A percentile compares a stretch with the other conserved stretches of the same genome.
Conservation (phyloP, 2,329 filamentous ascomycete species). For the Xylariaceae sp. region DNA sequence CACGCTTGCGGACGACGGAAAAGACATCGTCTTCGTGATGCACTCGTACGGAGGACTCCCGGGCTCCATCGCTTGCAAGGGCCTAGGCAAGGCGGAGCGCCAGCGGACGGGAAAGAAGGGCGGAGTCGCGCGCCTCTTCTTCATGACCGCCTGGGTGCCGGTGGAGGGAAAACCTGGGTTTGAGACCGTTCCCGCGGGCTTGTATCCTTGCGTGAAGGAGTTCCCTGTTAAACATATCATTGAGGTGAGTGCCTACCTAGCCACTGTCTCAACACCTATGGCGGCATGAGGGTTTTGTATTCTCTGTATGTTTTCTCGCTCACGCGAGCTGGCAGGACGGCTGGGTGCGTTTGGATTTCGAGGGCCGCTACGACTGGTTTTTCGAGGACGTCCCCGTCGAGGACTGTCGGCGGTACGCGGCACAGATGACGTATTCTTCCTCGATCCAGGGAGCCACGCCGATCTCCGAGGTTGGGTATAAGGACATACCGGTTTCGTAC, state of each 20-base stretch:
- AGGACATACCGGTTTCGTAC: slow-evolving; percentile 44
- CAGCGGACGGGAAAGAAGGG: slow-evolving; percentile 40
- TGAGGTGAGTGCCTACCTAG: not conserved
- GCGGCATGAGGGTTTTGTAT: too few relatives aligned
- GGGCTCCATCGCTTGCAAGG: slow-evolving; percentile 37
- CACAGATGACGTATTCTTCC: slow-evolving; percentile 18
- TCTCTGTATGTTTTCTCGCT: too few relatives aligned
- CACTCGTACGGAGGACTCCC: slow-evolving; percentile 35
- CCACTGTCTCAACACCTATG: too few relatives aligned
- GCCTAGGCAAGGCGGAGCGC: slow-evolving; percentile 39
- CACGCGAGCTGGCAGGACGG: too few relatives aligned
- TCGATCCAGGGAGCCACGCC: slow-evolving; percentile 35
- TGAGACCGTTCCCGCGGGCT: too few relatives aligned
- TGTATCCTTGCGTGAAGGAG: not conserved
- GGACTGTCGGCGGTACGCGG: slow-evolving; percentile 4
- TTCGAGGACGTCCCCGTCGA: slow-evolving; percentile 25
- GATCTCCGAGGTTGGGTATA: slow-evolving; percentile 45
- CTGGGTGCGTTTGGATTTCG: slow-evolving; percentile 1
- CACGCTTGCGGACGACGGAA: slow-evolving; percentile 38
- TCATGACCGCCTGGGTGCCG: slow-evolving; percentile 34
- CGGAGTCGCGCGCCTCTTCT: slow-evolving; percentile 40
- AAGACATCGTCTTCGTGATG: slow-evolving; percentile 28
- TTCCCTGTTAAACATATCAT: slow-evolving; percentile 6
- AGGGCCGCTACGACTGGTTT: not conserved
- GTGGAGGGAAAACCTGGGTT: slow-evolving; percentile 23